Evolutionary conservation across 768 basidiomycete genomes (phyloP).

Genomic region (Cyclocybe aegerita): DNA sequence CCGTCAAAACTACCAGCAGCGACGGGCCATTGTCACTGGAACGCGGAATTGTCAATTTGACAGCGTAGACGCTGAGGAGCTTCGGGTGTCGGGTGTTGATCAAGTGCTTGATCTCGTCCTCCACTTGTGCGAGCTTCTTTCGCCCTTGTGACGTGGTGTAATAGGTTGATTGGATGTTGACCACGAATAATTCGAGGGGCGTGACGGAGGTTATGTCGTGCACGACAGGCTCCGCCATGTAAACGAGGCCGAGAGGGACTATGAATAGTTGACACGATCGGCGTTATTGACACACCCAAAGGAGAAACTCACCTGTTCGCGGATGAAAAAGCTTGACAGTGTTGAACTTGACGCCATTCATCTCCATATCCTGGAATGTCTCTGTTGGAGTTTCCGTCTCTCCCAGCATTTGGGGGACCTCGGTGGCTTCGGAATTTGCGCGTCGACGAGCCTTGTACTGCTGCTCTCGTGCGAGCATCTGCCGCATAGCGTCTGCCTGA

Average conservation of each 20-base stretch:
- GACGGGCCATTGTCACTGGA: conserved; percentile 43
- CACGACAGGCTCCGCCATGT: conserved; percentile 74
- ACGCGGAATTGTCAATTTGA: conserved; percentile 53
- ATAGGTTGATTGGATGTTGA: conserved; percentile 67
- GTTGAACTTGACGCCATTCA: conserved; percentile 59
- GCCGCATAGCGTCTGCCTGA: conserved; percentile 60
- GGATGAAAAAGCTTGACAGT: conserved; percentile 75
- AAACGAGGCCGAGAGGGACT: conserved; percentile 68
- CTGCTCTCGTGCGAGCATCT: conserved; percentile 53
- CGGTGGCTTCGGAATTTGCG: conserved; percentile 71
- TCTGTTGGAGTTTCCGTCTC: conserved; percentile 55
- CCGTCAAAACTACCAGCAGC: conserved; percentile 66
- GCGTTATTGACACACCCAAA: not conserved
- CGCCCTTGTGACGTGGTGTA: conserved; percentile 68
- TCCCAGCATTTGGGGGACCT: conserved; percentile 41
- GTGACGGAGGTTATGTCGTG: conserved; percentile 56
- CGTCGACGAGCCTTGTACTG: conserved; percentile 57
- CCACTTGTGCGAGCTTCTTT: conserved; percentile 69
- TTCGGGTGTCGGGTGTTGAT: conserved; percentile 61
- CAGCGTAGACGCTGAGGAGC: conserved; percentile 65
- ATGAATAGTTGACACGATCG: not conserved
- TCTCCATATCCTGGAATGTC: conserved; percentile 59
- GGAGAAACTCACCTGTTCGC: conserved; percentile 47
- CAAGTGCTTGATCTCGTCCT: conserved; percentile 63
- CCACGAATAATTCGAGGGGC: conserved; percentile 66